A percentile compares a stretch with the other conserved stretches of the same genome.
phyloP scores from a whole-genome alignment of 140 eudicot genomes.

The Bidens hawaiensis region DNA sequence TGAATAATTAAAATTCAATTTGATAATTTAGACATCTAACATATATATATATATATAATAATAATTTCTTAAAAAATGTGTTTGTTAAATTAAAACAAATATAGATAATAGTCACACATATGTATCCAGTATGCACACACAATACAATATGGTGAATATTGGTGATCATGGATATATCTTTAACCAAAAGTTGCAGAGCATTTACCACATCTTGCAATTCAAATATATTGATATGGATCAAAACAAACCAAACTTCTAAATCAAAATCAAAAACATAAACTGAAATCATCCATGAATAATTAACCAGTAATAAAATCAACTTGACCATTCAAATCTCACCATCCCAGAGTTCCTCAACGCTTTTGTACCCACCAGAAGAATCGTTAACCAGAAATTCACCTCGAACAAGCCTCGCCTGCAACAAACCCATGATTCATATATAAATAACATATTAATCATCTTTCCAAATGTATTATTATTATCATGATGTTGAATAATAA shows the following conservation, averaged over 20 bases:
- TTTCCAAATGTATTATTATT: not conserved
- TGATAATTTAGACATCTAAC: too few relatives aligned
- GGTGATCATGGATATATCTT: not conserved
- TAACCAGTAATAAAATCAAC: not conserved
- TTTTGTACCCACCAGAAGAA: constrained; percentile 30
- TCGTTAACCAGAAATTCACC: constrained; percentile 52
- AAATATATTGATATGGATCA: not conserved
- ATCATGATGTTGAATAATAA: not conserved
- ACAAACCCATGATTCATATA: constrained; percentile 9
- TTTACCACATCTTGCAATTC: not conserved
- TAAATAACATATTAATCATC: not conserved
- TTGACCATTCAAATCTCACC: constrained; percentile 41
- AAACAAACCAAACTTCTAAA: not conserved
- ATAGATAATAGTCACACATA: too few relatives aligned
- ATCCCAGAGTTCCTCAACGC: constrained; percentile 55
- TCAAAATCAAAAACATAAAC: not conserved
- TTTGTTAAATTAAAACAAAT: too few relatives aligned
- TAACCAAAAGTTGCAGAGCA: not conserved
- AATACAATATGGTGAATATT: not conserved
- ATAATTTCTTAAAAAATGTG: too few relatives aligned
- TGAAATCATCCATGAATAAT: constrained; percentile 7
- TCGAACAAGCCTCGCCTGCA: constrained; percentile 39
- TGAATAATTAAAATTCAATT: too few relatives aligned
- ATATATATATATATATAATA: too few relatives aligned
- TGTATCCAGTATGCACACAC: not conserved